These are phyloP conservation scores for Polygonum aviculare DNA, from an alignment of 148 eudicot species.

Conservation along the genomic window DNA sequence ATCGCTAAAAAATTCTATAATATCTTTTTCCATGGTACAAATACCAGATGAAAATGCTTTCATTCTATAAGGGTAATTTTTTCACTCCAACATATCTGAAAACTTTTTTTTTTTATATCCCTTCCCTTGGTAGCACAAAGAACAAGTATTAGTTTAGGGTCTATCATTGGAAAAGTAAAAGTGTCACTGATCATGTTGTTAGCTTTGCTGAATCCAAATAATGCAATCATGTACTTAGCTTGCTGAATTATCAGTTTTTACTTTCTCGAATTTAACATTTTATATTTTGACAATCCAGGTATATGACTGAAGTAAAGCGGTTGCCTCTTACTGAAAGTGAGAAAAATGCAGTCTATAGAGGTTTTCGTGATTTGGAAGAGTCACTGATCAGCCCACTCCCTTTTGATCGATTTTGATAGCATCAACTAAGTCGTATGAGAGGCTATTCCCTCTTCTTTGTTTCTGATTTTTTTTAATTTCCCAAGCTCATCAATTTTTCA, in stretches of 20 bases:
- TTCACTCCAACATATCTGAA: too few relatives aligned
- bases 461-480: neutral
- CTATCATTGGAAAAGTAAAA: too few relatives aligned
- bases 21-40: too few relatives aligned
- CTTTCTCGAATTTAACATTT: neutral
- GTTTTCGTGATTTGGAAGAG: slow-evolving; percentile 88
- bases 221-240: neutral
- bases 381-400: slow-evolving; percentile 61
- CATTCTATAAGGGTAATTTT: too few relatives aligned
- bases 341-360: slow-evolving; percentile 64
- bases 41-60: too few relatives aligned
- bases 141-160: too few relatives aligned
- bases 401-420: slow-evolving; percentile 37
- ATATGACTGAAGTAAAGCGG: slow-evolving; percentile 81
- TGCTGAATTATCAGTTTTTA: neutral
- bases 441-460: neutral
- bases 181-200: too few relatives aligned
- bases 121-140: too few relatives aligned
- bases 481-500: neutral
- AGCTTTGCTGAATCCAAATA: too few relatives aligned
- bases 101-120: too few relatives aligned
- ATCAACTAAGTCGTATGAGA: neutral
- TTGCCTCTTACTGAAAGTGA: slow-evolving; percentile 76
- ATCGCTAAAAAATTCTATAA: too few relatives aligned
- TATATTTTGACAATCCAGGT: slow-evolving; percentile 33